phyloP scores from a whole-genome alignment of 148 eudicot genomes.

The Amaranthus cruentus region DNA sequence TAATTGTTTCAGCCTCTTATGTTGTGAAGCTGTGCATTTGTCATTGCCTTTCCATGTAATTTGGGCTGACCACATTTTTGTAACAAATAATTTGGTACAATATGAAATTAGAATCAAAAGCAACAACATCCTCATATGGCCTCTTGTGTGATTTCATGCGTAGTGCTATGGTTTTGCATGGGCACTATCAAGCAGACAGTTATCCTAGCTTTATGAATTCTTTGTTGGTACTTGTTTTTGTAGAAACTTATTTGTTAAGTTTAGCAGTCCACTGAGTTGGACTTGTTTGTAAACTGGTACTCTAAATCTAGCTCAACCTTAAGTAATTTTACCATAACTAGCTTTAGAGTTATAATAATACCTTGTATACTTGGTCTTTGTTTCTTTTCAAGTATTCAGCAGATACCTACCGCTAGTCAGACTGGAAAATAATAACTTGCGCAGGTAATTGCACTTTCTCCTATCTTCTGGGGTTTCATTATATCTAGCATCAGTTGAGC shows the following conservation, averaged over 20 bases:
- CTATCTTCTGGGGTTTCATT: neutral
- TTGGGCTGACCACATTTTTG: slow-evolving; percentile 34
- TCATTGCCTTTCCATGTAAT: slow-evolving; percentile 15
- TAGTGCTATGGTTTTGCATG: slow-evolving; percentile 8
- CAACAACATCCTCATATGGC: slow-evolving; percentile 3
- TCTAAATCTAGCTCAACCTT: neutral
- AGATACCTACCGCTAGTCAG: neutral
- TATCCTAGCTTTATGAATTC: neutral
- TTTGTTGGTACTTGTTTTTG: neutral
- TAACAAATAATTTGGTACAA: slow-evolving; percentile 11
- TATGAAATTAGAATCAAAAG: slow-evolving; percentile 11
- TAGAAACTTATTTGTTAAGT: neutral
- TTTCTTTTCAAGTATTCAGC: slow-evolving; percentile 6
- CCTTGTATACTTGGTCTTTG: neutral
- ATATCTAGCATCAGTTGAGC: slow-evolving; percentile 3
- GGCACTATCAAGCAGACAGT: neutral
- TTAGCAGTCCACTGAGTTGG: neutral
- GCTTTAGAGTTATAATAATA: neutral
- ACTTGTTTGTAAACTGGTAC: neutral
- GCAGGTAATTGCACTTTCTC: slow-evolving; percentile 7
- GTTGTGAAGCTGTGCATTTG: slow-evolving; percentile 14
- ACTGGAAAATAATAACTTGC: neutral
- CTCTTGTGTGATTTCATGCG: slow-evolving; percentile 1
- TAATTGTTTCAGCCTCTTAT: slow-evolving; percentile 15
- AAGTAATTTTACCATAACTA: no score